phyloP scores from a whole-genome alignment of 306 rosid species.

The Ormosia semicastrata region DNA sequence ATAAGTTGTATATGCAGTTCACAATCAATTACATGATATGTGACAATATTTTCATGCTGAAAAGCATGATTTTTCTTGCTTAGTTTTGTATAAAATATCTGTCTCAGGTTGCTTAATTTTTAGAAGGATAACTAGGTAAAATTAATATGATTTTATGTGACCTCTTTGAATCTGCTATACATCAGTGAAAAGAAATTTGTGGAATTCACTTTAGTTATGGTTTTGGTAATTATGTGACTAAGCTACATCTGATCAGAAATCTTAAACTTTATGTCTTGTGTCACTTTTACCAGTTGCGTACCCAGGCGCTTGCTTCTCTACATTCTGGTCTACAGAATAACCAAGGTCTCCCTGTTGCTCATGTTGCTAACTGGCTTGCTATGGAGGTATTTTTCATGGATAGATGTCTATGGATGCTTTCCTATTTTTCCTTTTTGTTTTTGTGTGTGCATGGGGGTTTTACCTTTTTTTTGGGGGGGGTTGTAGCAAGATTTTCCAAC shows the following conservation, averaged over 20 bases:
- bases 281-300: constrained; percentile 67
- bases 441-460: background rate
- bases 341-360: constrained; percentile 85
- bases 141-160: background rate
- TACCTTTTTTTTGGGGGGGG: too few relatives aligned
- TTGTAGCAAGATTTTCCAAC: constrained; percentile 20
- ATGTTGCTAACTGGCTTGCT: constrained; percentile 82
- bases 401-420: constrained; percentile 23
- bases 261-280: constrained; percentile 20
- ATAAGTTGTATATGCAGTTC: background rate
- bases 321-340: constrained; percentile 88
- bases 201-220: constrained; percentile 21
- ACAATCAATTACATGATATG: background rate
- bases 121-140: constrained; percentile 5
- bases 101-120: background rate
- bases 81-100: background rate
- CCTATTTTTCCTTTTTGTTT: background rate
- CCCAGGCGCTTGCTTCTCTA: constrained; percentile 95
- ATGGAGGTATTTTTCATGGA: constrained; percentile 74
- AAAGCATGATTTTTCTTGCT: background rate
- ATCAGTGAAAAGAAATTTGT: background rate
- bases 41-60: background rate
- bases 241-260: constrained; percentile 10
- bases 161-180: constrained; percentile 15
- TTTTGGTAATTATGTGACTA: constrained; percentile 8